A percentile compares a stretch with the other conserved stretches of the same genome.
Conservation (phyloP, 164 flowering plant species). For the Liquidambar formosana region DNA sequence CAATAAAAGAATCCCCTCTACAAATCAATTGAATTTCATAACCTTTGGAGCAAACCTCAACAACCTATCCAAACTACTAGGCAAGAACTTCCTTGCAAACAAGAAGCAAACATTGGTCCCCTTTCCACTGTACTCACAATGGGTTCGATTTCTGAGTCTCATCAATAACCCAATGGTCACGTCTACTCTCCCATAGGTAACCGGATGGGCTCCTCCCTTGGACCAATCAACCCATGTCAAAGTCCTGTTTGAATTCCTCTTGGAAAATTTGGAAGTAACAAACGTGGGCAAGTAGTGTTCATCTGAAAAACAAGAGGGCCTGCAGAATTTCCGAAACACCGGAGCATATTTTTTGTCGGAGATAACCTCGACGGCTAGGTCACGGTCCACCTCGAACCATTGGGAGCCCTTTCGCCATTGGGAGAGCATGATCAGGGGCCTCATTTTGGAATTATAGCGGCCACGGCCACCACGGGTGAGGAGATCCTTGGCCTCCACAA, state of each 20-base stretch:
- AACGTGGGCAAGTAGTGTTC: conserved; percentile 40
- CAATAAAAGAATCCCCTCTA: too few relatives aligned
- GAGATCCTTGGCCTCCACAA: conserved; percentile 27
- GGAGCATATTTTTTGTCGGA: conserved; percentile 26
- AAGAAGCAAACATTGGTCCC: conserved; percentile 20
- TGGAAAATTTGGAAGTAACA: conserved; percentile 14
- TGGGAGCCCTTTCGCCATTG: conserved; percentile 45
- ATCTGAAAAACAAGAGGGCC: conserved; percentile 20
- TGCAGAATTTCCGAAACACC: conserved; percentile 17
- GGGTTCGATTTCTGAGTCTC: conserved; percentile 17
- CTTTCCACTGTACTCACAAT: conserved; percentile 32
- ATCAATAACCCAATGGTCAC: conserved; percentile 26
- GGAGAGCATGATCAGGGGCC: conserved; percentile 10
- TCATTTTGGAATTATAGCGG: conserved; percentile 27
- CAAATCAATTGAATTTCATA: conserved; percentile 19
- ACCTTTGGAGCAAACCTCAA: conserved; percentile 26
- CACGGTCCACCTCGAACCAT: conserved; percentile 38
- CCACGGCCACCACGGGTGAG: conserved; percentile 28
- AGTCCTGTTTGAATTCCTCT: conserved; percentile 22
- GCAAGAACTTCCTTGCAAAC: conserved; percentile 40
- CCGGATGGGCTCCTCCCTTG: conserved; percentile 32
- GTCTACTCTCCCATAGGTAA: conserved; percentile 1
- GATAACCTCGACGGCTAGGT: conserved; percentile 21
- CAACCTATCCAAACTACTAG: conserved; percentile 25
- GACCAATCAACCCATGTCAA: conserved; percentile 44